These are phyloP conservation scores for Heterobasidion annosum DNA, from an alignment of 1,284 basidiomycete genomes.

Conservation along the genomic window DNA sequence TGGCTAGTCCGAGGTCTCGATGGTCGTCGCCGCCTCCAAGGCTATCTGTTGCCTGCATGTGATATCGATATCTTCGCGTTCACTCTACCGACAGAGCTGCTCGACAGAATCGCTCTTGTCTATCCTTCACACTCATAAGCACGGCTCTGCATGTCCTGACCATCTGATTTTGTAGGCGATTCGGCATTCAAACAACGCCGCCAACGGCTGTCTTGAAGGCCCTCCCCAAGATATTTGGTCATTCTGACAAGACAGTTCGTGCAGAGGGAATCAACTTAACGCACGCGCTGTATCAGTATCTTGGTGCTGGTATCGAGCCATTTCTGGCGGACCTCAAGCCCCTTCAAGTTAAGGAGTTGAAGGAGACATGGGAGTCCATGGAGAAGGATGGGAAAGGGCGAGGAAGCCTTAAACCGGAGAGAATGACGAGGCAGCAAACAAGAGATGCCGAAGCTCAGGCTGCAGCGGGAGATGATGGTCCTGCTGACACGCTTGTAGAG, in stretches of 20 bases:
- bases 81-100: no score
- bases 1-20: no score
- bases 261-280: conserved; percentile 82
- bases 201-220: conserved; percentile 78
- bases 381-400: conserved; percentile 80
- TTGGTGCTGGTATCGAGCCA: conserved; percentile 83
- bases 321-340: conserved; percentile 93
- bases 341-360: conserved; percentile 95
- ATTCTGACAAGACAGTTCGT: conserved; percentile 94
- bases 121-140: not conserved
- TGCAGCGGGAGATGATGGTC: conserved; percentile 34
- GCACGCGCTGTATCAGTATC: conserved; percentile 78
- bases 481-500: conserved; percentile 21
- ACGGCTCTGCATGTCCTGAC: no score
- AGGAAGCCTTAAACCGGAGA: conserved; percentile 70
- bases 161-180: conserved; percentile 40
- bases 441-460: conserved; percentile 56
- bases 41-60: no score
- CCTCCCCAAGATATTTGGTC: conserved; percentile 90
- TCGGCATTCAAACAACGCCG: conserved; percentile 75
- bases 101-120: not conserved
- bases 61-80: no score
- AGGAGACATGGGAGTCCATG: conserved; percentile 81
- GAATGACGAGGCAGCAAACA: conserved; percentile 74
- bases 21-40: no score